These are phyloP conservation scores for Fusarium sp. DNA, from an alignment of 2,329 filamentous ascomycete genomes.

Conservation along the genomic window DNA sequence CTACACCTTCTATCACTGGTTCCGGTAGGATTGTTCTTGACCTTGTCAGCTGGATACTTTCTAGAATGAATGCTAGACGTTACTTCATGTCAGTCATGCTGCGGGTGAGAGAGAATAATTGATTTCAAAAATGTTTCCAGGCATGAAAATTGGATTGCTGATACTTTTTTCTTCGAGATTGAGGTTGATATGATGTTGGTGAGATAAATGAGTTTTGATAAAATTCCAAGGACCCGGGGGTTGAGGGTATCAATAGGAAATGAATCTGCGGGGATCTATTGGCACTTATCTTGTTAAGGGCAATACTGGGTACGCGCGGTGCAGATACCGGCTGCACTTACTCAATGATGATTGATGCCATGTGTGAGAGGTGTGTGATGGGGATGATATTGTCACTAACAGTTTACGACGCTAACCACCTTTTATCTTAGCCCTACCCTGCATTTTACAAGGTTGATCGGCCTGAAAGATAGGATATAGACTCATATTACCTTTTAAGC, in stretches of 20 bases:
- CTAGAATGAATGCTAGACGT: accelerated
- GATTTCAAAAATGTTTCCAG: accelerated
- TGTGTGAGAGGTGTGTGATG: background rate
- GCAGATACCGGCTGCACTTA: background rate
- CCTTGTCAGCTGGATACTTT: background rate
- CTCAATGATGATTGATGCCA: background rate
- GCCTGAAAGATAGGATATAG: accelerated
- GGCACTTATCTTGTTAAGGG: conserved; percentile 2
- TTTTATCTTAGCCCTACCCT: accelerated
- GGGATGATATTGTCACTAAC: background rate
- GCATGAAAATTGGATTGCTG: background rate
- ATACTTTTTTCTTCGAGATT: too few relatives aligned
- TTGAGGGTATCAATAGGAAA: background rate
- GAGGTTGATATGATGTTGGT: too few relatives aligned
- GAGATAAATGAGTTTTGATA: background rate
- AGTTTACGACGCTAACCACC: background rate
- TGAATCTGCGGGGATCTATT: conserved; percentile 1
- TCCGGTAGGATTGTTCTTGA: background rate
- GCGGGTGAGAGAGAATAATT: accelerated
- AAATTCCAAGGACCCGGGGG: background rate
- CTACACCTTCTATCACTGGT: background rate
- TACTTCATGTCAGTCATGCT: conserved; percentile 6
- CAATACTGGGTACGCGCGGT: background rate
- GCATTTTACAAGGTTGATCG: accelerated
- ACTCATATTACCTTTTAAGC: accelerated